Evolutionary conservation across 176 grass and related monocot species (phyloP).

Genomic region (Musa itinerans): DNA sequence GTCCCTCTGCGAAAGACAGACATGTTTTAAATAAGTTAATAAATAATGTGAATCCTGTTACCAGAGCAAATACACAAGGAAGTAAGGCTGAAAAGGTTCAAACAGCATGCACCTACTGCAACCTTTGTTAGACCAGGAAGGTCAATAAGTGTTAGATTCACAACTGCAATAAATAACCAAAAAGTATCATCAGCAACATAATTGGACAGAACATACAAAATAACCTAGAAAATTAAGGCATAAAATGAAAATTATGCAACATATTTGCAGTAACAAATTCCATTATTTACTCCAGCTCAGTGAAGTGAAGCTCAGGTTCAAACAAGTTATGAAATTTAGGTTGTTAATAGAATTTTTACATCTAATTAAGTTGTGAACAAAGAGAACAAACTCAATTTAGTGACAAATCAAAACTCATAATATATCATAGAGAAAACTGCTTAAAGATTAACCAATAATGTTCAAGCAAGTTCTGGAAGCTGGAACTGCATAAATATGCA

Average conservation of each 20-base stretch:
- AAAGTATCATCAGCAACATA: background rate
- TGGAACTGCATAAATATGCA: background rate
- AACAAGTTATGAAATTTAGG: too few relatives aligned
- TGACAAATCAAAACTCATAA: too few relatives aligned
- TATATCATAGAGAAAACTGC: too few relatives aligned
- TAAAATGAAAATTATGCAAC: background rate
- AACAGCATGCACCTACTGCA: constrained; percentile 50
- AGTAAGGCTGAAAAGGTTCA: background rate
- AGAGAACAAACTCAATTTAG: too few relatives aligned
- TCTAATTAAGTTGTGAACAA: too few relatives aligned
- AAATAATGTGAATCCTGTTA: background rate
- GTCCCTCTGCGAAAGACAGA: constrained; percentile 60
- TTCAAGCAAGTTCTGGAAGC: too few relatives aligned
- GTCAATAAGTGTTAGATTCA: constrained; percentile 91
- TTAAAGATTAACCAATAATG: too few relatives aligned
- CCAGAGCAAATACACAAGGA: constrained; percentile 3
- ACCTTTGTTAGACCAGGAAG: constrained; percentile 84
- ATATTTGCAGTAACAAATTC: too few relatives aligned
- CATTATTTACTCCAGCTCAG: too few relatives aligned
- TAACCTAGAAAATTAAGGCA: background rate
- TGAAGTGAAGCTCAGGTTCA: too few relatives aligned
- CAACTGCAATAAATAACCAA: constrained; percentile 51
- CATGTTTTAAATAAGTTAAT: constrained; percentile 12
- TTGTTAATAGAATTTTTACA: too few relatives aligned
- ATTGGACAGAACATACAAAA: too few relatives aligned